Conservation (phyloP, 225 moss, liverwort and hornwort genomes). For the Sphagnum contortum region DNA sequence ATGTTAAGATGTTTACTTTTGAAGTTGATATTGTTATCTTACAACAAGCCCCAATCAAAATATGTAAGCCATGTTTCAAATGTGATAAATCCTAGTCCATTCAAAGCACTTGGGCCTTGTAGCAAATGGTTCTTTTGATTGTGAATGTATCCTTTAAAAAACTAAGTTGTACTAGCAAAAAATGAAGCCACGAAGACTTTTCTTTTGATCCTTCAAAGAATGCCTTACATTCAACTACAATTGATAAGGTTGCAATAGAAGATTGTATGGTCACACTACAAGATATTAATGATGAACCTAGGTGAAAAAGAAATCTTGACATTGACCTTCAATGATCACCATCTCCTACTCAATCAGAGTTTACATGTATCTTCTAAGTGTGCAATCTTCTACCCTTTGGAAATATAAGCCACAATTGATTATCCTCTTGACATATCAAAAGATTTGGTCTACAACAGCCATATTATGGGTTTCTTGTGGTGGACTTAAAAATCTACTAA, state of each 20-base stretch:
- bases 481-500: not conserved
- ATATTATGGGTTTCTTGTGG: not conserved
- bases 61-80: too few relatives aligned
- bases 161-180: not conserved
- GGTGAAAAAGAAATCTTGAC: not conserved
- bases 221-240: not conserved
- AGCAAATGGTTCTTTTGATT: too few relatives aligned
- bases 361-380: not conserved
- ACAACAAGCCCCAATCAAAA: too few relatives aligned
- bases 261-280: constrained; percentile 2
- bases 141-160: not conserved
- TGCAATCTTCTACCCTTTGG: not conserved
- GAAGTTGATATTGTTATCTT: too few relatives aligned
- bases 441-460: not conserved
- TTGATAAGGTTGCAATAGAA: not conserved
- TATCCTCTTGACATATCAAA: not conserved
- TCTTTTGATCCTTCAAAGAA: not conserved
- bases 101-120: too few relatives aligned
- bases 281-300: not conserved
- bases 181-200: not conserved
- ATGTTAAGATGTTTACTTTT: too few relatives aligned
- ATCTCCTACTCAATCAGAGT: not conserved
- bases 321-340: not conserved
- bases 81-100: too few relatives aligned
- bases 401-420: not conserved